Evolutionary conservation across 352 stramenopile species (phyloP), one percentile per base, ranked within the genome.

Genomic region (Globisporangium solare): DNA sequence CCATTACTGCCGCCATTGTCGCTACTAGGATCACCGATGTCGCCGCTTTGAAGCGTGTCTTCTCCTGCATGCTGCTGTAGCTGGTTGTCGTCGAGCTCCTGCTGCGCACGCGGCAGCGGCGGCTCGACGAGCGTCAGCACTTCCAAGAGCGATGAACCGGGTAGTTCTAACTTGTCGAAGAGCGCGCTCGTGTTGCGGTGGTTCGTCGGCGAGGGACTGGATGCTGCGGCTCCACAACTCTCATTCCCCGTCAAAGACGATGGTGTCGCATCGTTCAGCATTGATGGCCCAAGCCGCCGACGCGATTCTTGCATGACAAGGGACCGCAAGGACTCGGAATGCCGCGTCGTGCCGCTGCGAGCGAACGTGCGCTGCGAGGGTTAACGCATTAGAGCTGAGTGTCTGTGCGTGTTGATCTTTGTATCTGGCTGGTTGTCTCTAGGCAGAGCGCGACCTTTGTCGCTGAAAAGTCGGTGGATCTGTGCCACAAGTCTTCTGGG

Each of bases 111-210:
- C 27, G 73, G 68, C 56, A 70, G 51, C 18, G 71, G 76, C 0
- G 76, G 76, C 7, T 62, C 56, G 40, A 74, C 63, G 31, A 80
- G 66, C 24, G 71, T 74, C 27, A 86, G 57, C 2, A 80, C 71
- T 39, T 86, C 68, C 0, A 79, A 65, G 20, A 86, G 63, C 40
- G 76, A 86, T 20, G 76, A 73, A 0, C 76, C 76, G 0, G 83
- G 64, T 27, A 68, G 39, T 49, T 83, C 72, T 18, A 83, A 58
- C 5, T 61, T 58, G 40, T 86, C 61, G 39, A 83, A 86, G n/a
- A 24, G 40, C 13, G 60, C 43, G 14, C 24, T 35, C 32, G 14
- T 52, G 32, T 21, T 51, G 32, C 14, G 39, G 27, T 35, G 27
- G 27, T 35, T 35, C 27, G 27, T 8, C 7, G 27, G 27, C 27